Evolutionary conservation across 1,284 basidiomycete species (phyloP), one percentile per base, ranked within the genome.

Genomic region (Puccinia triticina): DNA sequence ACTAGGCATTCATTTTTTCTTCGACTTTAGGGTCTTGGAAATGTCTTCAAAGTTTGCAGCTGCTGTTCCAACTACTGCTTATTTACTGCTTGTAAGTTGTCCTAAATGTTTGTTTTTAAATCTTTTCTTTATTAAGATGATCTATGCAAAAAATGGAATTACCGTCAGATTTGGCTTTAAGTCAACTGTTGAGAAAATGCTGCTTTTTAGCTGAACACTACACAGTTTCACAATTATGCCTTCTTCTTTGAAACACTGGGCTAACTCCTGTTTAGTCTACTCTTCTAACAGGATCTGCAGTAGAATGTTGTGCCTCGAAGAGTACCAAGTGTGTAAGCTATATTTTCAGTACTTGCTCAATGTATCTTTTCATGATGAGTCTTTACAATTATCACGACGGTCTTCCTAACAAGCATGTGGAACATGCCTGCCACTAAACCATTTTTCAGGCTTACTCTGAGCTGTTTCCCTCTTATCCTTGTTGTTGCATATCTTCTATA

Each of bases 401-500:
- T 66, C 61, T 66, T 66, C 61, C 11, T 66, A 66, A 66, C 8
- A 37, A 66, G 18, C 16, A 18, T 66, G 61, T 66, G 61, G 61
- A 66, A 66, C 12, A 18, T 66, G 61, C 61, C 61, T 66, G 61
- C 61, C 61, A 66, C 61, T 66, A 66, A 66, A 66, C 61, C 61
- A 61, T 40, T 23, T 66, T 66, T 40, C 61, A 66, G 61, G 61
- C 61, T 40, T 66, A 40, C 61, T 66, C 61, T 66, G 61, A 66
- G 21, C 61, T 18, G 12, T 32, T 7, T 34, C 12, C 12, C 40
- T 43, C 40, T 43, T 43, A n/a, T n/a, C n/a, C n/a, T n/a, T n/a
- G n/a, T n/a, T n/a, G n/a, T n/a, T n/a, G n/a, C n/a, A n/a, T n/a
- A n/a, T n/a, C n/a, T n/a, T n/a, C n/a, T n/a, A n/a, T n/a, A n/a